Base-by-base conservation (phyloP, 2,329 filamentous ascomycete species). In the Trichoderma asperellum region DNA sequence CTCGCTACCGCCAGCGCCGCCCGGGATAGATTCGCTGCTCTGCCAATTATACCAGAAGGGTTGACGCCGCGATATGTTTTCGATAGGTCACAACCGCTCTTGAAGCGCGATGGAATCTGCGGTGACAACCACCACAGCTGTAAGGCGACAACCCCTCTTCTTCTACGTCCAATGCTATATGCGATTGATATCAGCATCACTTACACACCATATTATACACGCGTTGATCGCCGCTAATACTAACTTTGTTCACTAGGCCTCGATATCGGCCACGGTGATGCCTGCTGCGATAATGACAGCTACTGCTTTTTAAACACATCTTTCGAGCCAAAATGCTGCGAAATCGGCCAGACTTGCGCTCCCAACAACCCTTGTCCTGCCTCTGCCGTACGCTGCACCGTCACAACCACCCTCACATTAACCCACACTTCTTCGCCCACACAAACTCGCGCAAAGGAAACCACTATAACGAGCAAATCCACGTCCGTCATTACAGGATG, bases 291-390 rank as follows among this genome's bases (percentile, higher is more conserved):
- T 24, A 81, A 85, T 72, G 74, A 78, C 18, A 74, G 76, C 55
- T 86, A 85, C 75, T 86, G 84, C 76, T 83, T 83, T 73, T 69
- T 85, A 67, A 78, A 80, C 72, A 72, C 73, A 6, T 71, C 73
- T 24, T 75, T 75, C 65, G 71, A 74, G 4, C 70, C 79, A 5
- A 75, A 75, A 61, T 85, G 84, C 76, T 86, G 84, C 72, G 76
- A 77, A 37, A 77, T 82, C 70, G 81, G 81, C 32, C 81, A 79
- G 62, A 75, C 79, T 71, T 85, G 84, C 77, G 60, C 74, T 70
- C 69, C 68, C 70, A 77, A 82, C 75, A 78, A 79, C 4, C 71
- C 71, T n/a, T 82, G 81, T 75, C 72, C 71, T 43, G 76, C 76
- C 49, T 73, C 76, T 18, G 73, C 74, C 32, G 82, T 76, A 71